phyloP scores from a whole-genome alignment of 768 basidiomycete genomes.

The Phylloporus arenicola region DNA sequence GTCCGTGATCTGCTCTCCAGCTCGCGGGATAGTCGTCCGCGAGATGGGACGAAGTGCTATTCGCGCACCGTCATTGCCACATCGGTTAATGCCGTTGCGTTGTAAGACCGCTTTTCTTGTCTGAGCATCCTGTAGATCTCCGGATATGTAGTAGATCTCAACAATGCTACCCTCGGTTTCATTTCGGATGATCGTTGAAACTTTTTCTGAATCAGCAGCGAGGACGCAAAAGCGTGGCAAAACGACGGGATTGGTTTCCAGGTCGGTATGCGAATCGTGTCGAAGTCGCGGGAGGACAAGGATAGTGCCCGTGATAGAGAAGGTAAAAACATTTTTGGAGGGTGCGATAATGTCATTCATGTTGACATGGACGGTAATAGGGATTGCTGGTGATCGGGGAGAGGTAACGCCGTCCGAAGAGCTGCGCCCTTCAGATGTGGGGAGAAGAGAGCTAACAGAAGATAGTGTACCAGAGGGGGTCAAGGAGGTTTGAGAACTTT shows the following conservation, averaged over 20 bases:
- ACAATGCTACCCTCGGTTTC: slow-evolving; percentile 48
- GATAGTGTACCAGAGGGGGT: slow-evolving; percentile 39
- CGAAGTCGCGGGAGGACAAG: slow-evolving; percentile 47
- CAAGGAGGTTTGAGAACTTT: slow-evolving; percentile 51
- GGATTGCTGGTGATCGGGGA: slow-evolving; percentile 46
- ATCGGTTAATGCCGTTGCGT: slow-evolving; percentile 53
- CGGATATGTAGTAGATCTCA: slow-evolving; percentile 58
- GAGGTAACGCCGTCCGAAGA: slow-evolving; percentile 29
- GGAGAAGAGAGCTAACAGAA: slow-evolving; percentile 35
- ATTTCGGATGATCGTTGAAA: slow-evolving; percentile 55
- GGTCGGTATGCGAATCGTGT: slow-evolving; percentile 23
- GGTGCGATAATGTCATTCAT: slow-evolving; percentile 72
- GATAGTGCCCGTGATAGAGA: slow-evolving; percentile 61
- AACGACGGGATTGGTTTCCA: slow-evolving; percentile 47
- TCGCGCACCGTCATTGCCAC: slow-evolving; percentile 56
- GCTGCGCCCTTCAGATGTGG: slow-evolving; percentile 31
- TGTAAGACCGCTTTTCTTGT: slow-evolving; percentile 60
- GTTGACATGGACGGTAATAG: slow-evolving; percentile 72
- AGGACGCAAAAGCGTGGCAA: slow-evolving; percentile 68
- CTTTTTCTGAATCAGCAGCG: slow-evolving; percentile 58
- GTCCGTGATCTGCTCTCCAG: slow-evolving; percentile 19
- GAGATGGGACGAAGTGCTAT: slow-evolving; percentile 46
- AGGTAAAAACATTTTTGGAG: slow-evolving; percentile 57
- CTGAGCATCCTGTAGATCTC: slow-evolving; percentile 55
- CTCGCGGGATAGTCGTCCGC: slow-evolving; percentile 18